phyloP scores from a whole-genome alignment of 257 asterid genomes.

The Solanum lycopersicoides region DNA sequence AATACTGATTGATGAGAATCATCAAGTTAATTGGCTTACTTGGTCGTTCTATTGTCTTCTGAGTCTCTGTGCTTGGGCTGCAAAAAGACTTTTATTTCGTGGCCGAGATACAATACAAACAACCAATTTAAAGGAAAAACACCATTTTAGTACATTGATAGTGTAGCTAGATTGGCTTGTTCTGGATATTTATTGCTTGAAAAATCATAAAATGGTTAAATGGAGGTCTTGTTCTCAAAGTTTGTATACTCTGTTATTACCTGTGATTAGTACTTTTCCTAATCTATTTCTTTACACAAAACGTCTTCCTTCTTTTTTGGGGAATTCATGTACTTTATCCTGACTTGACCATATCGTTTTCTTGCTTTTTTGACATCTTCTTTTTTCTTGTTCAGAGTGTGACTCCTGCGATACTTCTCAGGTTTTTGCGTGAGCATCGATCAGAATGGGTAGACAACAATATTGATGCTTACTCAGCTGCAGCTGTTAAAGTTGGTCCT shows the following conservation, averaged over 20 bases:
- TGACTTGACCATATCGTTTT: background rate
- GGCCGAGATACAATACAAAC: background rate
- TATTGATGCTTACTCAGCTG: constrained; percentile 74
- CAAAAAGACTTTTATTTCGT: background rate
- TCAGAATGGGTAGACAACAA: constrained; percentile 94
- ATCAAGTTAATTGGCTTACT: background rate
- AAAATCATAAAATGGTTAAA: background rate
- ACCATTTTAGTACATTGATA: background rate
- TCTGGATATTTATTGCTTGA: background rate
- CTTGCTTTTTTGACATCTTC: background rate
- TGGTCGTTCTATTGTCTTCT: background rate
- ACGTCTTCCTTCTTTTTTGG: background rate
- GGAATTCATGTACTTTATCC: background rate
- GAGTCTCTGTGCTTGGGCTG: background rate
- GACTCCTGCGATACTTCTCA: constrained; percentile 75
- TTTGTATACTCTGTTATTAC: background rate
- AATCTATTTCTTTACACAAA: background rate
- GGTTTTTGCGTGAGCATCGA: constrained; percentile 80
- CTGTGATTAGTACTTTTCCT: background rate
- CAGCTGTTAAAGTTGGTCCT: constrained; percentile 64
- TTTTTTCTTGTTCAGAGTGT: constrained; percentile 46
- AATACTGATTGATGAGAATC: background rate
- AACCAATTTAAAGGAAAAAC: background rate
- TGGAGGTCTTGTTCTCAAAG: background rate
- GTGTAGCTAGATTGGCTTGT: background rate